These are phyloP conservation scores for Sapria himalayana DNA, from an alignment of 345 rosid species.

Conservation along the genomic window DNA sequence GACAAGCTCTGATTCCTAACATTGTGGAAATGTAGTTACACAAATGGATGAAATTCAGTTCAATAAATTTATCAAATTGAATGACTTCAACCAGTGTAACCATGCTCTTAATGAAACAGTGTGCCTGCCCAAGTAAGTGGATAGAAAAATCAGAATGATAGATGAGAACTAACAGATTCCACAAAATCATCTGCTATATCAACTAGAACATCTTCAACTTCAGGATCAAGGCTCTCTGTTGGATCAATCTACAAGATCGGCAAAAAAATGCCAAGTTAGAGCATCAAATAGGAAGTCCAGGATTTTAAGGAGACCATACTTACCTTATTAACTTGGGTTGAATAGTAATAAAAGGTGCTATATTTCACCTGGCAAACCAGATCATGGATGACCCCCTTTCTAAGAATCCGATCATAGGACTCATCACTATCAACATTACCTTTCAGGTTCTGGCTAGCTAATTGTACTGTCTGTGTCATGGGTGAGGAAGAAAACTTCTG, in stretches of 20 bases:
- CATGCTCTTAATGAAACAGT: too few relatives aligned
- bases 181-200: slow-evolving; percentile 94
- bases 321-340: too few relatives aligned
- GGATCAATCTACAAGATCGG: slow-evolving; percentile 54
- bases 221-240: slow-evolving; percentile 70
- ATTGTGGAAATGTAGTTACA: too few relatives aligned
- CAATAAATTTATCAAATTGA: too few relatives aligned
- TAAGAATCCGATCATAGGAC: slow-evolving; percentile 39
- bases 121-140: background rate
- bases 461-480: slow-evolving; percentile 21
- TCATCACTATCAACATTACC: slow-evolving; percentile 31
- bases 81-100: too few relatives aligned
- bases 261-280: slow-evolving; percentile 1
- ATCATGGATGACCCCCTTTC: slow-evolving; percentile 79
- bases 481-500: slow-evolving; percentile 36
- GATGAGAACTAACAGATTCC: slow-evolving; percentile 50
- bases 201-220: slow-evolving; percentile 79
- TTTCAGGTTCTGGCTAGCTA: slow-evolving; percentile 25
- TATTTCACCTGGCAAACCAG: slow-evolving; percentile 57
- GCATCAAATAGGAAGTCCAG: too few relatives aligned
- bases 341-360: slow-evolving; percentile 1
- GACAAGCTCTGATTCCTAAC: too few relatives aligned
- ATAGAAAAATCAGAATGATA: too few relatives aligned
- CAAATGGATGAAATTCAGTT: too few relatives aligned
- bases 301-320: too few relatives aligned